Percentiles rank a stretch among this genome's conserved stretches.
These are phyloP conservation scores for Rhododendron ovatum DNA, from an alignment of 148 eudicot genomes.

Conservation along the genomic window DNA sequence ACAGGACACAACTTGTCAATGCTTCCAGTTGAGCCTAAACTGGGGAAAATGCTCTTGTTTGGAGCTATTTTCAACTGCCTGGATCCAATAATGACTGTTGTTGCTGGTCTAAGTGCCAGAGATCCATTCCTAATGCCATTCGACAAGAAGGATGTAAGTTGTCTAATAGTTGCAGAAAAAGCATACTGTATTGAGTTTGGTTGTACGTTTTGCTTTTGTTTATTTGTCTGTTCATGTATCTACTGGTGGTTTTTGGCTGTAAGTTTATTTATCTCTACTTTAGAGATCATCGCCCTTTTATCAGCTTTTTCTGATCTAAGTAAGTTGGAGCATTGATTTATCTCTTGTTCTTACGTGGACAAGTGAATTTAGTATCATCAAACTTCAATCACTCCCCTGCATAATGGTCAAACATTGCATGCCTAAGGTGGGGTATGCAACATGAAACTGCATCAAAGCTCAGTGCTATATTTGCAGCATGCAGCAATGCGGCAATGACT, in stretches of 20 bases:
- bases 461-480: not conserved
- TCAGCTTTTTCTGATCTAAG: not conserved
- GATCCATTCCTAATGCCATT: constrained; percentile 88
- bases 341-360: not conserved
- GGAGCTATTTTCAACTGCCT: constrained; percentile 94
- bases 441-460: not conserved
- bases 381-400: not conserved
- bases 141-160: constrained; percentile 90
- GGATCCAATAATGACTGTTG: constrained; percentile 92
- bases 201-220: not conserved
- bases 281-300: not conserved
- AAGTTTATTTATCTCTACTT: not conserved
- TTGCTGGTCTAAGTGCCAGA: constrained; percentile 91
- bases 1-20: constrained; percentile 77
- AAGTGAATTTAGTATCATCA: not conserved
- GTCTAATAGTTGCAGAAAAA: not conserved
- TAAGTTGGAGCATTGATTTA: not conserved
- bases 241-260: not conserved
- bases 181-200: not conserved
- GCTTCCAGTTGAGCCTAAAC: constrained; percentile 97
- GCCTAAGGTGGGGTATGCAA: not conserved
- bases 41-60: constrained; percentile 87
- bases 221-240: constrained; percentile 3
- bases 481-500: not conserved
- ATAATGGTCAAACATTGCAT: not conserved